Evolutionary conservation across 495 filamentous ascomycete species (phyloP), one percentile per base, ranked within the genome.

Genomic region (Hypoxylon perforatum): DNA sequence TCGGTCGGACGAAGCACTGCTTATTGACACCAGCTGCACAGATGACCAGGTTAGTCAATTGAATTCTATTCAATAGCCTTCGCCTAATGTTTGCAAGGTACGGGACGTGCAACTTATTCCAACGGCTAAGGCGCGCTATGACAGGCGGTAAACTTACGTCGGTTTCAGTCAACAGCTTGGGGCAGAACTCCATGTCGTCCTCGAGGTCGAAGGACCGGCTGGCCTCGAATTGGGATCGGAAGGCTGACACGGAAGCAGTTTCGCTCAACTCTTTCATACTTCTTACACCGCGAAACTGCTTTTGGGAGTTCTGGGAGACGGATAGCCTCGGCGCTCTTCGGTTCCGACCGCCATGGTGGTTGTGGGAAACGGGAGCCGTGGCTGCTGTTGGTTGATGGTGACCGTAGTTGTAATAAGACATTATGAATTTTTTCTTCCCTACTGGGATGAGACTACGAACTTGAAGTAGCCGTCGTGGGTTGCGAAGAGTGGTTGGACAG

Each of bases 121-220:
- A 47, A 22, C 33, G 33, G 10, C 39, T 19, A 48, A 33, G 14
- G 35, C 19, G 39, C 38, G 21, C 41, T 52, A 46, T 10, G 30
- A 10, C 30, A 10, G 30, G 11, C 30, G 58, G 64, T 38, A 35
- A 67, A 91, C 93, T 85, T 88, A 97, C 94, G 87, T 99, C 95
- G 78, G 89, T 93, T 76, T 98, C 94, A 21, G 94, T 97, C 82
- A 97, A 83, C 66, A 99, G 85, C 69, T 89, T 88, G 3, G 95
- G 95, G 75, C 95, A 97, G 79, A 99, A 99, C 76, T 97, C 90
- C 80, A 97, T 82, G 76, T 99, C 95, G 74, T 99, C 95, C 69
- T 97, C 94, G 68, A 99, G 82, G 69, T 99, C 95, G 74, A 99
- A 99, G 19, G 94, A 97, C 55, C 93, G 89, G 44, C 90, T 92